Conservation (phyloP, 192 early-diverging fungal species). For the Coemansia sp. region DNA sequence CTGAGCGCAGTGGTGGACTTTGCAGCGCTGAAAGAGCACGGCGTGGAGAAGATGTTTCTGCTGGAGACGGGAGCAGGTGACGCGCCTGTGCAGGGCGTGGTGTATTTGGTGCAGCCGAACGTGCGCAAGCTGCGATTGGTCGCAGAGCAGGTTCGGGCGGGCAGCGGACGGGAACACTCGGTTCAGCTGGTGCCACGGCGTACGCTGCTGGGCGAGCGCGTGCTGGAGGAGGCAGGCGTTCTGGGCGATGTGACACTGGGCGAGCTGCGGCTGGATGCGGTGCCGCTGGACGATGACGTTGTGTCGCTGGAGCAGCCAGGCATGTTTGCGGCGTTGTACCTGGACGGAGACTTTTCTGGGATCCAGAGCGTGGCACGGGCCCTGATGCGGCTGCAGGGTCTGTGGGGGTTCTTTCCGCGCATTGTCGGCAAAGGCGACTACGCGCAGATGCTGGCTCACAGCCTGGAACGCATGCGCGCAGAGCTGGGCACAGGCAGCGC, state of each 20-base stretch:
- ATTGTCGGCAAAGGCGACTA: conserved; percentile 88
- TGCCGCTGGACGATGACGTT: conserved; percentile 89
- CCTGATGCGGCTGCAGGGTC: conserved; percentile 85
- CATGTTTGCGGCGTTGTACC: conserved; percentile 78
- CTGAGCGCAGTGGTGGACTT: conserved; percentile 88
- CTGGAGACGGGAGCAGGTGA: conserved; percentile 69
- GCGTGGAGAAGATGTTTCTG: conserved; percentile 92
- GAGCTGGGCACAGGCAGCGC: conserved; percentile 58
- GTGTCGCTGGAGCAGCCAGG: conserved; percentile 85
- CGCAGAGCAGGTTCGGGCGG: conserved; percentile 57
- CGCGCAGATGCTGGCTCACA: conserved; percentile 72
- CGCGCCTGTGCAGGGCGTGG: conserved; percentile 65
- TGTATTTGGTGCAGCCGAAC: conserved; percentile 85
- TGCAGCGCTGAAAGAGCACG: conserved; percentile 89
- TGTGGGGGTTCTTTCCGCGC: conserved; percentile 87
- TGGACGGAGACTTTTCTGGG: conserved; percentile 57
- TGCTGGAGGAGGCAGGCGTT: conserved; percentile 91
- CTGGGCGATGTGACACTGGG: conserved; percentile 82
- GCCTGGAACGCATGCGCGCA: conserved; percentile 78
- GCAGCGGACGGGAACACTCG: conserved; percentile 55
- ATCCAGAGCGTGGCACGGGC: conserved; percentile 57
- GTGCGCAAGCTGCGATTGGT: conserved; percentile 79
- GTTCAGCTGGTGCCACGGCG: conserved; percentile 88
- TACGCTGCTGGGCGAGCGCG: conserved; percentile 88
- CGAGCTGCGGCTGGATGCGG: conserved; percentile 86